A percentile compares a stretch with the other conserved stretches of the same genome.
Evolutionary conservation across 441 rosid species (phyloP).

Genomic region (Macaranga tanarius): DNA sequence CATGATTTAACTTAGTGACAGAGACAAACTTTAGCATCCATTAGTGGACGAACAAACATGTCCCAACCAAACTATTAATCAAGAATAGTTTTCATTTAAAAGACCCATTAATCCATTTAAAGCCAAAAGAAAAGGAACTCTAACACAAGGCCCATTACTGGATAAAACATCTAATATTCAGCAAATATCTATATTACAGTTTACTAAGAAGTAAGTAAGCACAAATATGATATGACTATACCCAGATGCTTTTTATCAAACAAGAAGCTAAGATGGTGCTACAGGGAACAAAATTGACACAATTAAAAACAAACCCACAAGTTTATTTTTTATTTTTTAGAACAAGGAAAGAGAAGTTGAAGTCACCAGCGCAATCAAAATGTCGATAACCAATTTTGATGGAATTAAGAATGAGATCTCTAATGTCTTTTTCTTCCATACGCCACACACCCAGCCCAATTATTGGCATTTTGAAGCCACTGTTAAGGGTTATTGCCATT

Average conservation of each 20-base stretch:
- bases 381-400: conserved; percentile 91
- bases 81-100: neutral
- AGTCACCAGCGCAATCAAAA: conserved; percentile 85
- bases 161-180: neutral
- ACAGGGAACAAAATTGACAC: neutral
- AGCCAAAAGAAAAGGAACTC: neutral
- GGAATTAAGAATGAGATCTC: conserved; percentile 67
- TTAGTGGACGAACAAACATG: neutral
- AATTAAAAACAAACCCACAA: neutral
- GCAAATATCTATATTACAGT: neutral
- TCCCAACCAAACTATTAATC: neutral
- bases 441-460: conserved; percentile 89
- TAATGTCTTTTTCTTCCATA: conserved; percentile 60
- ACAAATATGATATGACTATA: neutral
- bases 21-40: neutral
- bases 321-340: no score
- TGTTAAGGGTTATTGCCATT: conserved; percentile 64
- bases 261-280: neutral
- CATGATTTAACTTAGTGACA: neutral
- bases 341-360: neutral
- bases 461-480: conserved; percentile 79
- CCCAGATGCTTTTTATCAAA: neutral
- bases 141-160: neutral
- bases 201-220: neutral
- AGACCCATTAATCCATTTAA: neutral